phyloP scores from a whole-genome alignment of 1,284 basidiomycete genomes.

The Uromyces viciae-fabae region DNA sequence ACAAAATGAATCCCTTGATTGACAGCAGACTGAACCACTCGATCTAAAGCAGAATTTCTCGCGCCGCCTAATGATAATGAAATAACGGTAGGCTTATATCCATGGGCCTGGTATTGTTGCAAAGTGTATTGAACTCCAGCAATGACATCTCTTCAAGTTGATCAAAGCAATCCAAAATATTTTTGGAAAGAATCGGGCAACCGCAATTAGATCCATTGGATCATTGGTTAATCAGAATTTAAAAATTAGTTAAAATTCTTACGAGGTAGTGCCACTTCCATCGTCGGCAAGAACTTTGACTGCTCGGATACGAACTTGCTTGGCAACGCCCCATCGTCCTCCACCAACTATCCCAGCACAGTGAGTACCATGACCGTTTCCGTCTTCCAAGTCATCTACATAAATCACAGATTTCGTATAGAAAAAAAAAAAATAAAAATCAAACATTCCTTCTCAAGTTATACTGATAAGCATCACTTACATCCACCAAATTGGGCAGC shows the following conservation, averaged over 20 bases:
- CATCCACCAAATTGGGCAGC: constrained; percentile 42
- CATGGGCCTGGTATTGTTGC: constrained; percentile 40
- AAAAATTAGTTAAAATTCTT: background rate
- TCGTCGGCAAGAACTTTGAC: constrained; percentile 47
- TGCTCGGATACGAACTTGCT: constrained; percentile 45
- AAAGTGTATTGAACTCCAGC: constrained; percentile 45
- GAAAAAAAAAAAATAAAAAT: background rate
- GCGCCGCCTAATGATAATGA: constrained; percentile 45
- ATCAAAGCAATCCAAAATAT: background rate
- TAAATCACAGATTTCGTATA: no score
- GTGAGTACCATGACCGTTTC: constrained; percentile 57
- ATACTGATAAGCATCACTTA: background rate
- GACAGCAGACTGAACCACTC: constrained; percentile 39
- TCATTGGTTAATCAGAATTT: no score
- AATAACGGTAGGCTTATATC: constrained; percentile 46
- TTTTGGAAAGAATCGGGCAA: background rate
- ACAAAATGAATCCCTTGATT: constrained; percentile 47
- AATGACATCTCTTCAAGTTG: constrained; percentile 38
- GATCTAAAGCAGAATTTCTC: constrained; percentile 46
- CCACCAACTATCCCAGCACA: constrained; percentile 51
- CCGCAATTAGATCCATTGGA: background rate
- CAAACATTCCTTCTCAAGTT: background rate
- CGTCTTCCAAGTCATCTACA: constrained; percentile 46
- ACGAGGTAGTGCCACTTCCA: constrained; percentile 46
- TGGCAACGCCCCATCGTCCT: constrained; percentile 47